Conservation (phyloP, 129 eudicot genomes). For the Logfia minima region DNA sequence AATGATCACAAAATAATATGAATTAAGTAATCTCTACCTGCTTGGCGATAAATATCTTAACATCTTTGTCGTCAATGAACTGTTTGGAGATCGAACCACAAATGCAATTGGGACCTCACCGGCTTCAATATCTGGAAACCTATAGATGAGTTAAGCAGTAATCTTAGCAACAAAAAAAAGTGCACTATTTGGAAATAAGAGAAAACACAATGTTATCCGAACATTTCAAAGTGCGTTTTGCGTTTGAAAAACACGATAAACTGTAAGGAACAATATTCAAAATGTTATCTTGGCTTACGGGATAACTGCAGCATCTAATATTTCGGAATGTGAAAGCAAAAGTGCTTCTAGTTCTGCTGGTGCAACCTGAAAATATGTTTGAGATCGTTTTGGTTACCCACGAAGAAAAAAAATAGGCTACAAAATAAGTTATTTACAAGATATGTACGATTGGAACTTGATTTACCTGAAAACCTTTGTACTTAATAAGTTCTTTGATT, state of each 20-base stretch:
- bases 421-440: too few species aligned
- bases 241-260: too few species aligned
- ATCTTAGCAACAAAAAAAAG: background rate
- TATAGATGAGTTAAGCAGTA: background rate
- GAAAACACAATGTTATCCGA: too few species aligned
- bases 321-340: conserved; percentile 75
- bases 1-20: background rate
- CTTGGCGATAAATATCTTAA: conserved; percentile 65
- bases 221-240: too few species aligned
- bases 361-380: conserved; percentile 63
- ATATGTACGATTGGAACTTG: background rate
- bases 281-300: conserved; percentile 52
- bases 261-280: too few species aligned
- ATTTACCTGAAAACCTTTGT: conserved; percentile 88
- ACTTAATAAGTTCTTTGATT: conserved; percentile 87
- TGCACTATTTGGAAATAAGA: background rate
- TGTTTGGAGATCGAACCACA: conserved; percentile 73
- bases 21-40: conserved; percentile 45
- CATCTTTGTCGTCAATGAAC: conserved; percentile 70
- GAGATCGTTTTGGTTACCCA: background rate
- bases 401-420: background rate
- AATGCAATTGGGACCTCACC: conserved; percentile 88
- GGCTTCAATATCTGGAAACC: conserved; percentile 92
- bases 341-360: conserved; percentile 97
- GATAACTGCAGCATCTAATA: conserved; percentile 86